Conservation (phyloP, 371 early-diverging fungal species). For the Zopfochytrium polystomum region DNA sequence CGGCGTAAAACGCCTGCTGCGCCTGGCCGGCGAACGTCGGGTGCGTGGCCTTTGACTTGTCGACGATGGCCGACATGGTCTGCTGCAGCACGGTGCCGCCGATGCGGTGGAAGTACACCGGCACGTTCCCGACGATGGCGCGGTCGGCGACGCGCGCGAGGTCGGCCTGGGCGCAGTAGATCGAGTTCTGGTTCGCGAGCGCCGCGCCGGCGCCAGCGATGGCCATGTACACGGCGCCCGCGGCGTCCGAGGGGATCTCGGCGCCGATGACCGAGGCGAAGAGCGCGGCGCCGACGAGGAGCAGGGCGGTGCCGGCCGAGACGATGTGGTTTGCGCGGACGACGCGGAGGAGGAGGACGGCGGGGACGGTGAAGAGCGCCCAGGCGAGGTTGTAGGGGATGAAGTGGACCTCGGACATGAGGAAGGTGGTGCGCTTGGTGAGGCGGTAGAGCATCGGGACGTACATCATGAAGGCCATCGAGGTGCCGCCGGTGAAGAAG, state of each 20-base stretch:
- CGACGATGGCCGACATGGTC: neutral
- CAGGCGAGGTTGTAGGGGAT: neutral
- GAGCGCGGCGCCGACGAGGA: neutral
- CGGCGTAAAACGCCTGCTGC: neutral
- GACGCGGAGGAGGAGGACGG: neutral
- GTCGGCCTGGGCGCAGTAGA: constrained; percentile 1
- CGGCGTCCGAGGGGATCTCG: neutral
- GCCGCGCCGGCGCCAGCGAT: constrained; percentile 7
- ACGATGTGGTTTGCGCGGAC: constrained; percentile 2
- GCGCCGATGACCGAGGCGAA: neutral
- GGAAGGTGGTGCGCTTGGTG: neutral
- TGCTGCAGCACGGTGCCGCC: neutral
- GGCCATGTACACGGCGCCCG: neutral
- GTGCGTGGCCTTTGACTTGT: neutral
- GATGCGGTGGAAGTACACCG: constrained; percentile 5
- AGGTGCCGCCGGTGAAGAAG: neutral
- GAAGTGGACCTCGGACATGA: neutral
- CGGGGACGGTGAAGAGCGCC: constrained; percentile 1
- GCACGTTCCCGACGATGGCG: constrained; percentile 6
- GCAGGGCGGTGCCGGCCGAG: neutral
- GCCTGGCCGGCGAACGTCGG: too few species aligned
- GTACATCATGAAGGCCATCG: neutral
- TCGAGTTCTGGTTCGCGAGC: constrained; percentile 4
- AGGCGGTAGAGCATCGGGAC: neutral
- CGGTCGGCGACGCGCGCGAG: neutral